Percentiles rank a stretch among this genome's conserved stretches.
These are phyloP conservation scores for Casaregolazyma suthepensis DNA, from an alignment of 1,139 yeast genomes.

Conservation along the genomic window DNA sequence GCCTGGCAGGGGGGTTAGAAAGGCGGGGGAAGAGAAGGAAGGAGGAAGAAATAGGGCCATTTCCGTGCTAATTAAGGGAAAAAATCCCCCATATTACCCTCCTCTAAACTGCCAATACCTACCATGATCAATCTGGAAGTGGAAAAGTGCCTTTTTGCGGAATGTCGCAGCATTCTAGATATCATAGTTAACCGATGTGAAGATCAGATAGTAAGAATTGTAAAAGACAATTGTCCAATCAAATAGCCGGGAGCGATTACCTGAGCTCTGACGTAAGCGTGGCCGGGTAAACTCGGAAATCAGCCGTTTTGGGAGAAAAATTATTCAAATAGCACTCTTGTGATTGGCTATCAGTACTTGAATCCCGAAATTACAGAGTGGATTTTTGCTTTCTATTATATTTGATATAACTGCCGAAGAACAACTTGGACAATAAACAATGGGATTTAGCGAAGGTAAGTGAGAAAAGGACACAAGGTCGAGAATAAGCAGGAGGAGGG, in stretches of 20 bases:
- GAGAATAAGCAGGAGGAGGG: background rate
- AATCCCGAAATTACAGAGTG: background rate
- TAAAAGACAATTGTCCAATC: background rate
- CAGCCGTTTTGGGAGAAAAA: background rate
- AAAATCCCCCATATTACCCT: background rate
- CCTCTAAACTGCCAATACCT: background rate
- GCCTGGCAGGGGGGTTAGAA: background rate
- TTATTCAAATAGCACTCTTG: background rate
- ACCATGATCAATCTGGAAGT: background rate
- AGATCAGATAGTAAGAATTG: background rate
- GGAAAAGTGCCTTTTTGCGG: background rate
- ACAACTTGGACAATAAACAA: slow-evolving; percentile 8
- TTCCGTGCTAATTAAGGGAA: no score
- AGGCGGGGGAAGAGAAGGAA: background rate
- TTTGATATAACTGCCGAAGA: background rate
- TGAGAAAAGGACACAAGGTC: background rate
- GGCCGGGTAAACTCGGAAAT: background rate
- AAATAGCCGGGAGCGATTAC: slow-evolving; percentile 1
- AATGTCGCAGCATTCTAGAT: background rate
- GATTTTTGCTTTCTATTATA: slow-evolving; percentile 1
- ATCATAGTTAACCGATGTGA: background rate
- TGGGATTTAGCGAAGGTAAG: slow-evolving; percentile 17
- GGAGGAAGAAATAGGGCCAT: background rate
- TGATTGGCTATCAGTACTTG: slow-evolving; percentile 1
- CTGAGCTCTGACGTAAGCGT: background rate